Evolutionary conservation across 2,329 filamentous ascomycete species (phyloP), one percentile per base, ranked within the genome.

Genomic region (Sordariomycetes sp.): DNA sequence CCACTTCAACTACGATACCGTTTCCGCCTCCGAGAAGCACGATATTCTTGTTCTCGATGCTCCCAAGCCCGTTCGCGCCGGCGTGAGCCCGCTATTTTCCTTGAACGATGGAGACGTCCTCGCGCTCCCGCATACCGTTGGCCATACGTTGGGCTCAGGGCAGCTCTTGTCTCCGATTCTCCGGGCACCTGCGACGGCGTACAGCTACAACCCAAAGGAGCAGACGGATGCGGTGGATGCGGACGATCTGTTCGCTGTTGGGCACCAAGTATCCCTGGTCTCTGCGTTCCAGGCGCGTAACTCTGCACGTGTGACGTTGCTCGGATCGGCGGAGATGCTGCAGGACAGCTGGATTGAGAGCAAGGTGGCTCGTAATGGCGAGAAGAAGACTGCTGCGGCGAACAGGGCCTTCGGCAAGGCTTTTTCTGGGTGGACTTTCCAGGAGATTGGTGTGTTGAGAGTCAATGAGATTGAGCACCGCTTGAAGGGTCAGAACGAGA

Each of bases 171-270:
- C 81, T 14, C 86, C 92, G 12, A 74, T 98, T 45, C 64, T 98
- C 38, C 80, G 81, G 47, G 90, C 87, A 30, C 82, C 86, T 15
- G 65, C 70, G 45, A 94, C 87, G 8, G 84, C 88, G 41, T 98
- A 98, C 68, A 85, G 78, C 58, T 94, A 94, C 71, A 90, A 92
- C 61, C 81, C 86, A 35, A 93, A 93, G 69, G 87, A 95, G 42
- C 84, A 94, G 51, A 57, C 65, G 26, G 75, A 77, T 31, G 60
- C 62, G 5, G 67, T 86, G 17, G 63, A 68, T 26, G 50, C 64
- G 4, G 86, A 93, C 45, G 88, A 95, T 41, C 72, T 86, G 30
- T 94, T 93, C 53, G 87, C 82, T 19, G 80, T 81, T 35, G 92
- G 92, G 31, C 67, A 70, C 48, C 92, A 98, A 66, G 68, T 98